These are phyloP conservation scores for Anthracocystis walkeri DNA, from an alignment of 1,284 basidiomycete species.

Conservation along the genomic window DNA sequence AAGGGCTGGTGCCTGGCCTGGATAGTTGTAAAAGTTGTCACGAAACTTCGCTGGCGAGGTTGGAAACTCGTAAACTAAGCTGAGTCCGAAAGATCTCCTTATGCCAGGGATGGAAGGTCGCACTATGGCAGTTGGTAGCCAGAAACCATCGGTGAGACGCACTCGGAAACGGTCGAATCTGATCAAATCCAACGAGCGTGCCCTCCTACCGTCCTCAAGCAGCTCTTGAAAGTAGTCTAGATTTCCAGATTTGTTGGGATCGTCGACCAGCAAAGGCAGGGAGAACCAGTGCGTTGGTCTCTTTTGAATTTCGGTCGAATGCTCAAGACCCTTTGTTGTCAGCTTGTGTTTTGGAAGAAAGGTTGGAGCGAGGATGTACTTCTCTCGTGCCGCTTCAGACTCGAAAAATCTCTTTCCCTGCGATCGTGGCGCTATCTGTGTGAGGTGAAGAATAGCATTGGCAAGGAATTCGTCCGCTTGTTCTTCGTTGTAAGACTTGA, in stretches of 20 bases:
- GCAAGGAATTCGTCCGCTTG: slow-evolving; percentile 15
- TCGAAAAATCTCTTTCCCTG: neutral
- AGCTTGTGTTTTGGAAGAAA: neutral
- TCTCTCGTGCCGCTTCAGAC: neutral
- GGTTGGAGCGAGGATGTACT: neutral
- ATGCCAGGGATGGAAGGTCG: neutral
- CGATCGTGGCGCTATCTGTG: no score
- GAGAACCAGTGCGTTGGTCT: slow-evolving; percentile 1
- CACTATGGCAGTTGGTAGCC: slow-evolving; percentile 18
- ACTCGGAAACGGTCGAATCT: slow-evolving; percentile 16
- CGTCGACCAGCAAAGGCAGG: neutral
- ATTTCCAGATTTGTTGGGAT: no score
- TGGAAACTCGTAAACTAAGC: slow-evolving; percentile 11
- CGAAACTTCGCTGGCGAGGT: slow-evolving; percentile 1
- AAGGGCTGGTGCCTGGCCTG: neutral
- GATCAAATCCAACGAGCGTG: slow-evolving; percentile 11
- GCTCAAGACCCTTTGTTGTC: neutral
- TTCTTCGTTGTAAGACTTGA: slow-evolving; percentile 4
- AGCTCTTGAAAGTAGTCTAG: neutral
- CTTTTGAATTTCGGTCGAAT: no score
- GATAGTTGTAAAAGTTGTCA: neutral
- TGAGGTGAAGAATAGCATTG: slow-evolving; percentile 10
- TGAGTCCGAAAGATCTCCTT: neutral
- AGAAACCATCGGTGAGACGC: neutral
- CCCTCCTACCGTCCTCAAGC: neutral